Percentiles rank a stretch among this genome's conserved stretches.
These are phyloP conservation scores for Mycena vulgaris DNA, from an alignment of 768 basidiomycete species.

Conservation along the genomic window DNA sequence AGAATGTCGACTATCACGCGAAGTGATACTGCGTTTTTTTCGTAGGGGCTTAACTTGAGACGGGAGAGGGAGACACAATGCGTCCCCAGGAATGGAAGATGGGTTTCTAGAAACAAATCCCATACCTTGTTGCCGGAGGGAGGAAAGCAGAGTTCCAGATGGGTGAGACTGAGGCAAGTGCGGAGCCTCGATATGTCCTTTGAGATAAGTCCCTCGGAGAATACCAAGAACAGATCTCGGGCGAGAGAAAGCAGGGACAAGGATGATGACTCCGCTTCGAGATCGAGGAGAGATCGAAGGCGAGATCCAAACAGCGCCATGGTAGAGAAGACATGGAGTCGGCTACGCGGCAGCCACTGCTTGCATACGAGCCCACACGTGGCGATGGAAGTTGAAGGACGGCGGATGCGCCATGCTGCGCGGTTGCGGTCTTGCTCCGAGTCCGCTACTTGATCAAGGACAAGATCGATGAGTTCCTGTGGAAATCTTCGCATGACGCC, in stretches of 20 bases:
- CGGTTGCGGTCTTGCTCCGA: background rate
- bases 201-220: background rate
- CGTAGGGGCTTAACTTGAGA: slow-evolving; percentile 11
- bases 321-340: slow-evolving; percentile 9
- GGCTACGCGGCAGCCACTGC: slow-evolving; percentile 9
- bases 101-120: slow-evolving; percentile 6
- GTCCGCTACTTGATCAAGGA: slow-evolving; percentile 5
- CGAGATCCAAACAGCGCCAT: slow-evolving; percentile 4
- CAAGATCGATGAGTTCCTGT: slow-evolving; percentile 13
- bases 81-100: slow-evolving; percentile 10
- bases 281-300: slow-evolving; percentile 10
- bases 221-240: slow-evolving; percentile 8
- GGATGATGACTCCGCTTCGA: slow-evolving; percentile 11
- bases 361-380: slow-evolving; percentile 14
- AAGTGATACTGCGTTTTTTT: slow-evolving; percentile 2
- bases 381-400: slow-evolving; percentile 2
- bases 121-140: background rate
- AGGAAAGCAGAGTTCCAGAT: slow-evolving; percentile 3
- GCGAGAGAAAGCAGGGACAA: slow-evolving; percentile 2
- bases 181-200: slow-evolving; percentile 5
- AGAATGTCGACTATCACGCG: slow-evolving; percentile 13
- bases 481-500: slow-evolving; percentile 9
- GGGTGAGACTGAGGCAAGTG: slow-evolving; percentile 5
- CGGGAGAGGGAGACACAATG: slow-evolving; percentile 10
- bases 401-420: background rate